phyloP scores from a whole-genome alignment of 2,329 filamentous ascomycete species.

The Beauveria rudraprayagi region DNA sequence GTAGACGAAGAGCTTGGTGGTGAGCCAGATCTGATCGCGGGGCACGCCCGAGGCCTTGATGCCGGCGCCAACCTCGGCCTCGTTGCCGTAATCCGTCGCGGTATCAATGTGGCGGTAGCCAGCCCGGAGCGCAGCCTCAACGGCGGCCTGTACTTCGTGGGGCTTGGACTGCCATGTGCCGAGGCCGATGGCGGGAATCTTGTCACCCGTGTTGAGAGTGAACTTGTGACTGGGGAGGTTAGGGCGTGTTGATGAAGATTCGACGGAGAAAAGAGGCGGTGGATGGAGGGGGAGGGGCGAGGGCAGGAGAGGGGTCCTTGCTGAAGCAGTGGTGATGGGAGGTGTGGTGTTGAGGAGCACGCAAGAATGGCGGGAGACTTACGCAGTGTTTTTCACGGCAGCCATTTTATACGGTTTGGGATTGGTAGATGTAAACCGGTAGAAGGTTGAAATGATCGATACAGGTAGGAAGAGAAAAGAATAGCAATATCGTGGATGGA shows the following conservation, averaged over 20 bases:
- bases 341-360: constrained; percentile 10
- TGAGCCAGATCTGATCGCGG: constrained; percentile 61
- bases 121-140: constrained; percentile 56
- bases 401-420: constrained; percentile 19
- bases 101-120: constrained; percentile 75
- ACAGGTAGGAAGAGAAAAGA: not conserved
- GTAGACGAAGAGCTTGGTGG: constrained; percentile 76
- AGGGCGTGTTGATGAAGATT: not conserved
- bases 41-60: constrained; percentile 57
- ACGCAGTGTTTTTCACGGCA: constrained; percentile 21
- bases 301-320: not conserved
- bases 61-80: constrained; percentile 57
- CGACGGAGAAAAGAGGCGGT: not conserved
- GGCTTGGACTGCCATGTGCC: constrained; percentile 73
- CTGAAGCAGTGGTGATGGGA: not conserved
- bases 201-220: constrained; percentile 66
- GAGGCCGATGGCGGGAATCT: constrained; percentile 69
- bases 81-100: constrained; percentile 71
- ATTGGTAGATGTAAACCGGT: not conserved
- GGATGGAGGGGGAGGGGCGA: not conserved
- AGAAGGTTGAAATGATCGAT: not conserved
- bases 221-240: constrained; percentile 34
- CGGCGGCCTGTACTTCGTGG: constrained; percentile 60
- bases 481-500: not conserved
- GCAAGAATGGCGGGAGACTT: constrained; percentile 1